Evolutionary conservation across 805 yeast species (phyloP), one percentile per base, ranked within the genome.

Genomic region (Candida adriatica): DNA sequence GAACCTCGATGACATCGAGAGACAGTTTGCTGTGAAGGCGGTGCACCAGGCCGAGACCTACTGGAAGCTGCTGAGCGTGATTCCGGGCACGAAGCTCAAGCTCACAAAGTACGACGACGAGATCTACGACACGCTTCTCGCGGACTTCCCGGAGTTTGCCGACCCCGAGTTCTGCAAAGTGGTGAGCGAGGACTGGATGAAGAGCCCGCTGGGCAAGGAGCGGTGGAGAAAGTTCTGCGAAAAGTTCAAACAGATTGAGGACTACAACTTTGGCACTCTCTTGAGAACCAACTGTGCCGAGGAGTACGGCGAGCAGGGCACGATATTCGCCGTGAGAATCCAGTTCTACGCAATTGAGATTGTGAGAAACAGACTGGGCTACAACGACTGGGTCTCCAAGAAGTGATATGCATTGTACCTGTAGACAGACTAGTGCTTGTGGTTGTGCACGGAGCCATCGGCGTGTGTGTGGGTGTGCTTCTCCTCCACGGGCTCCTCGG

Each of bases 1-100:
- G 40, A 92, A 92, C 65, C 68, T 85, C 49, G 97, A 90, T 61
- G 95, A 86, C 49, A 86, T 92, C 51, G 98, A 92, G 61, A 86
- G 77, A 70, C 97, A 92, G 64, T 92, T 92, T 53, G 97, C 98
- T 25, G 98, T 92, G 38, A 85, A 82, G 61, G 98, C 97, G 5
- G 98, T 92, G 13, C 78, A 74, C 59, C 97, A 92, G 58, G 92
- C 95, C 37, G 94, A 86, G 53, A 79, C 95, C 2, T 92, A 90
- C 70, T 92, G 96, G 95, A 68, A 69, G 29, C 59, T 92, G 37
- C 61, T 92, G 34, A 70, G 71, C 36, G 74, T 75, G 45, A 63
- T 87, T 35, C 77, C 80, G 39, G 96, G 94, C n/a, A 72, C 92
- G 26, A 73, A 71, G 45, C 67, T 90, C 42, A 81, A 75, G 54